A percentile compares a stretch with the other conserved stretches of the same genome.
phyloP scores from a whole-genome alignment of 169 alveolate species.

The Cystoisospora suis region DNA sequence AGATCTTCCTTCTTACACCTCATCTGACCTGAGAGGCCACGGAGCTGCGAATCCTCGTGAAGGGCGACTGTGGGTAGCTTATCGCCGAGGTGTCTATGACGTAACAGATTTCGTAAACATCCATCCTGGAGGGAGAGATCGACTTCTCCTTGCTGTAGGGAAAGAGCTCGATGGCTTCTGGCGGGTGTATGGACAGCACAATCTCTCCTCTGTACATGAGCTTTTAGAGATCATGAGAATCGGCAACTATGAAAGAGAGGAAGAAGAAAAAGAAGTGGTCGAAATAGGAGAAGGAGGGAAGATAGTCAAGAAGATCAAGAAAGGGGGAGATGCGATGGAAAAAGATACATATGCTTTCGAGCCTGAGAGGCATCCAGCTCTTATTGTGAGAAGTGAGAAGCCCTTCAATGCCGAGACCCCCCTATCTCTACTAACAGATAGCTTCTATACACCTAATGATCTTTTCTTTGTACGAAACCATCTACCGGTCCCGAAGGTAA shows the following conservation, averaged over 20 bases:
- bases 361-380: conserved; percentile 56
- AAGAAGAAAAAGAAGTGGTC: neutral
- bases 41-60: conserved; percentile 59
- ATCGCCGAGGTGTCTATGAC: conserved; percentile 74
- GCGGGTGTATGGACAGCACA: conserved; percentile 74
- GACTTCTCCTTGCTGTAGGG: conserved; percentile 71
- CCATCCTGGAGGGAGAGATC: conserved; percentile 63
- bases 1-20: conserved; percentile 68
- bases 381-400: conserved; percentile 43
- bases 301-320: too few relatives aligned
- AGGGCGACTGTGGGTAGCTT: conserved; percentile 75
- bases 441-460: conserved; percentile 67
- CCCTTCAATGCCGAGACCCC: conserved; percentile 77
- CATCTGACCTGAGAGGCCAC: conserved; percentile 40
- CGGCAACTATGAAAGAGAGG: conserved; percentile 50
- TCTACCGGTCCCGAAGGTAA: conserved; percentile 71
- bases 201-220: conserved; percentile 61
- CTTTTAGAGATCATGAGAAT: conserved; percentile 67
- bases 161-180: conserved; percentile 74
- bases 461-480: conserved; percentile 75
- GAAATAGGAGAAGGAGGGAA: too few relatives aligned
- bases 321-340: neutral
- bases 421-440: conserved; percentile 61
- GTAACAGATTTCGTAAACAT: conserved; percentile 69
- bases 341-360: conserved; percentile 26